A percentile compares a stretch with the other conserved stretches of the same genome.
These are phyloP conservation scores for Xylariaceae sp. DNA, from an alignment of 2,329 filamentous ascomycete species.

Conservation along the genomic window DNA sequence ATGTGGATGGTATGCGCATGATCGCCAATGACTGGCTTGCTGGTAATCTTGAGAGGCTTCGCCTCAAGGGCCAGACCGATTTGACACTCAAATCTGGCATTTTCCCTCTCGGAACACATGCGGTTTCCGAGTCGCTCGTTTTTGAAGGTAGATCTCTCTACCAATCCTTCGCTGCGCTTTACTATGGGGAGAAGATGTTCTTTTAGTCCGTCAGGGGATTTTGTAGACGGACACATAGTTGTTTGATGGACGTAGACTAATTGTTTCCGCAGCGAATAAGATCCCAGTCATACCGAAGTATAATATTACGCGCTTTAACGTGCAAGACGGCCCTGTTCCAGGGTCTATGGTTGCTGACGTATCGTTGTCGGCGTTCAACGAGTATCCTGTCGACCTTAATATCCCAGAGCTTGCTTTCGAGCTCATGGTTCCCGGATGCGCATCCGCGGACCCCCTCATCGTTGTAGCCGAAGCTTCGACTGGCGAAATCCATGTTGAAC, in stretches of 20 bases:
- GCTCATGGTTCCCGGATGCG: constrained; percentile 80
- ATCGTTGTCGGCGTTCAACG: constrained; percentile 68
- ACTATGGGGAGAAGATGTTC: constrained; percentile 57
- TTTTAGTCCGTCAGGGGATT: constrained; percentile 27
- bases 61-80: constrained; percentile 69
- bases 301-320: constrained; percentile 76
- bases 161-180: constrained; percentile 58
- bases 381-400: constrained; percentile 73
- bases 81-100: constrained; percentile 77
- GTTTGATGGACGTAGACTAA: constrained; percentile 32
- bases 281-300: constrained; percentile 78
- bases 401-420: constrained; percentile 81
- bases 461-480: constrained; percentile 75
- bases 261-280: constrained; percentile 55
- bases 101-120: constrained; percentile 73
- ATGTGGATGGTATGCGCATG: constrained; percentile 71
- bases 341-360: constrained; percentile 79
- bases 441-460: constrained; percentile 68
- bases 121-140: constrained; percentile 68
- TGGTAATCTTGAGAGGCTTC: constrained; percentile 69
- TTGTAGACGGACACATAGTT: constrained; percentile 10
- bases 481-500: constrained; percentile 62
- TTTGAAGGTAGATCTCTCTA: constrained; percentile 82
- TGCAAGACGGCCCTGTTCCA: constrained; percentile 63
- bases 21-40: constrained; percentile 88